A percentile compares a stretch with the other conserved stretches of the same genome.
Evolutionary conservation across 2,329 filamentous ascomycete species (phyloP).

Genomic region (Trichoderma oligosporum): DNA sequence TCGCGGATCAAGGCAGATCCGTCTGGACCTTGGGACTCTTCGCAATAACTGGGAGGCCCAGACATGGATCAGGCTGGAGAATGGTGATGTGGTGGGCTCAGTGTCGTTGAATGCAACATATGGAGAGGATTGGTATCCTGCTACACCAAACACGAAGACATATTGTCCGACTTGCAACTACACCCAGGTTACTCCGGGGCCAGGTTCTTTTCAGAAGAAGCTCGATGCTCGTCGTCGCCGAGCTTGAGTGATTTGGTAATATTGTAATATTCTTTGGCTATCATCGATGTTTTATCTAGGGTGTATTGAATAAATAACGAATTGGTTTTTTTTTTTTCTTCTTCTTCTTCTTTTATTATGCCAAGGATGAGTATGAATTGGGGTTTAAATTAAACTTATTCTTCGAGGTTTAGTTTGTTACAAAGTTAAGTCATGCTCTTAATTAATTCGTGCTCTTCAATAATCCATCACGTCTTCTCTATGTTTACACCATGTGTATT

Average conservation of each 20-base stretch:
- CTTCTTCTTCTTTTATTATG: too few species aligned
- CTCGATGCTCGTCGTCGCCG: not conserved
- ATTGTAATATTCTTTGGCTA: not conserved
- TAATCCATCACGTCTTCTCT: too few species aligned
- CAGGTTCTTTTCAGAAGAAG: slow-evolving; percentile 13
- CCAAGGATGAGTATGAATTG: too few species aligned
- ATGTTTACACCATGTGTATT: too few species aligned
- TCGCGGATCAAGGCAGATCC: slow-evolving; percentile 56
- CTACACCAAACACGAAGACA: slow-evolving; percentile 38
- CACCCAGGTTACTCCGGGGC: slow-evolving; percentile 15
- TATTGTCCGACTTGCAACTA: slow-evolving; percentile 26
- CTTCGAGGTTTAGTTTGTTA: too few species aligned
- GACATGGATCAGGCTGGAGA: slow-evolving; percentile 60
- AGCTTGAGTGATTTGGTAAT: not conserved
- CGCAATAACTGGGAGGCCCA: slow-evolving; percentile 39
- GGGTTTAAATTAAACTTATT: too few species aligned
- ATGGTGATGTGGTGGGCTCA: slow-evolving; percentile 46
- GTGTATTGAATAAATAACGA: slow-evolving; percentile 5
- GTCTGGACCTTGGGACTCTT: slow-evolving; percentile 43
- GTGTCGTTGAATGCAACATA: slow-evolving; percentile 59
- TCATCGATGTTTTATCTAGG: not conserved
- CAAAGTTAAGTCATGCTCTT: too few species aligned
- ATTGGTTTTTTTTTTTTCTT: not conserved
- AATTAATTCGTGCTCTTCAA: too few species aligned
- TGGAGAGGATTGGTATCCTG: slow-evolving; percentile 52